These are phyloP conservation scores for Euphorbia tirucalli DNA, from an alignment of 345 rosid species.

Conservation along the genomic window DNA sequence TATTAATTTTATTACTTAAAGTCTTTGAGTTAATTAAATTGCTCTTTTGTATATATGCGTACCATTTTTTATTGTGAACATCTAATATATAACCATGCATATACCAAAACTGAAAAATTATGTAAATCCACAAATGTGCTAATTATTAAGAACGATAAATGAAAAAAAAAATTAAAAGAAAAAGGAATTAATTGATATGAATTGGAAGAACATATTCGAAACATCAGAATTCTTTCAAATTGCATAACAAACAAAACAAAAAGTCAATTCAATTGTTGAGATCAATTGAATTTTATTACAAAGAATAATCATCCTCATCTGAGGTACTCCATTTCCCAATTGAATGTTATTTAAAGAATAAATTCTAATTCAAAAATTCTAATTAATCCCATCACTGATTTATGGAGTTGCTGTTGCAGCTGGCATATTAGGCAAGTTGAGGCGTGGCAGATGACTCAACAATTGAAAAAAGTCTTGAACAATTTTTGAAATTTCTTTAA, in stretches of 20 bases:
- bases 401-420: background rate
- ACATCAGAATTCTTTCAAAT: background rate
- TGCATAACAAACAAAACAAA: background rate
- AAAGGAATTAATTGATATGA: background rate
- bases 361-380: background rate
- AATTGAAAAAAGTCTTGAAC: background rate
- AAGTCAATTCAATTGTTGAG: background rate
- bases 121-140: too few species aligned
- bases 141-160: too few species aligned
- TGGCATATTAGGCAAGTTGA: background rate
- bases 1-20: too few species aligned
- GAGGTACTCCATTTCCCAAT: background rate
- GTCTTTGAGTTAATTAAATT: too few species aligned
- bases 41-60: too few species aligned
- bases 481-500: background rate
- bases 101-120: too few species aligned
- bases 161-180: background rate
- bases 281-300: background rate
- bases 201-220: background rate
- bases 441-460: background rate
- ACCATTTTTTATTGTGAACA: too few species aligned
- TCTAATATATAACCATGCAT: too few species aligned
- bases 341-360: background rate
- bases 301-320: too few species aligned
- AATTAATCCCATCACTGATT: background rate